These are phyloP conservation scores for Erysimum cheiri DNA, from an alignment of 441 rosid species.

Conservation along the genomic window DNA sequence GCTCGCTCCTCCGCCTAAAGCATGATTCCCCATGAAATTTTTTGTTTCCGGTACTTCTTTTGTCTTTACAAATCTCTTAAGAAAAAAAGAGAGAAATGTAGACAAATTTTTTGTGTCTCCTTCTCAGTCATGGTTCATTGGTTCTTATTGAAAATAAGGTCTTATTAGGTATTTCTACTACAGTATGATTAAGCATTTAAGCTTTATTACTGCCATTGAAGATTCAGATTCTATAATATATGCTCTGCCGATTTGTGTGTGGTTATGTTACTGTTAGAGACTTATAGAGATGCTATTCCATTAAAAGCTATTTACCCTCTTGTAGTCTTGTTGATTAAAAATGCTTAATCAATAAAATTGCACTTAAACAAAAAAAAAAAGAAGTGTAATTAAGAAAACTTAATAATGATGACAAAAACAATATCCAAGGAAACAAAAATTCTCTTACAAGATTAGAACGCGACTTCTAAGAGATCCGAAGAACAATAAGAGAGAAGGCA, in stretches of 20 bases:
- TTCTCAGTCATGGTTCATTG: no score
- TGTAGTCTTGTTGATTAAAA: not conserved
- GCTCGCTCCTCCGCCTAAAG: conserved; percentile 71
- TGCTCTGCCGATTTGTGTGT: not conserved
- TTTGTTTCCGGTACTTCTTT: conserved; percentile 2
- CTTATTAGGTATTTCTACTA: not conserved
- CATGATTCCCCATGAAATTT: conserved; percentile 38
- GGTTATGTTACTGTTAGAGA: not conserved
- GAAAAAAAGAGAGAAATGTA: not conserved
- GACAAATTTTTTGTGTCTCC: not conserved
- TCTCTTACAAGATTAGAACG: conserved; percentile 28
- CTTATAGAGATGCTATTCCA: not conserved
- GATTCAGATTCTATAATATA: not conserved
- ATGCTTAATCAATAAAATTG: not conserved
- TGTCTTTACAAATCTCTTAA: no score
- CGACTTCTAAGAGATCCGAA: conserved; percentile 41
- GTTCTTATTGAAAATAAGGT: conserved; percentile 5
- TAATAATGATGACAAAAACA: not conserved
- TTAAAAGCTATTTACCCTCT: not conserved
- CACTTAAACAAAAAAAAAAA: not conserved
- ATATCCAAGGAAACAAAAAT: conserved; percentile 15
- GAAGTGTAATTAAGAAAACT: not conserved
- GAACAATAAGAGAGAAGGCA: not conserved
- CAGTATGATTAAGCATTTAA: not conserved
- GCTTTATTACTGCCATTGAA: not conserved